phyloP scores from a whole-genome alignment of 2,329 filamentous ascomycete species.

The Sclerotinia borealis region DNA sequence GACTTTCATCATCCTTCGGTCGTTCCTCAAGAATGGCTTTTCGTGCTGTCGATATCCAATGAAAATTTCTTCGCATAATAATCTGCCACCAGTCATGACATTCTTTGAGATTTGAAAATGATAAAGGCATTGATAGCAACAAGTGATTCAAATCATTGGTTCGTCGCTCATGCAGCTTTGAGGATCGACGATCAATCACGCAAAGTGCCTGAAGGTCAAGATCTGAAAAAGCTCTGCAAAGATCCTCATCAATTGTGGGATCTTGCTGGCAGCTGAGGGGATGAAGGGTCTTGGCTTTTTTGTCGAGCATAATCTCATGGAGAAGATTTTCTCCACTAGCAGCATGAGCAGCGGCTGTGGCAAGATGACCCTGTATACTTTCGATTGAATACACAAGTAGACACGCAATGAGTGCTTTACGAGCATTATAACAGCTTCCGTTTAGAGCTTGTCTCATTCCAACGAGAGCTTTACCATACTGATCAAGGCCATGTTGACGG shows the following conservation, averaged over 20 bases:
- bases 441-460: constrained; percentile 10
- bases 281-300: background rate
- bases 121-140: constrained; percentile 6
- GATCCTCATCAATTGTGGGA: constrained; percentile 7
- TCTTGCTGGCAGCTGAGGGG: background rate
- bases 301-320: background rate
- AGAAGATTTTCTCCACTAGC: constrained; percentile 9
- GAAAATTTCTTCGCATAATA: constrained; percentile 14
- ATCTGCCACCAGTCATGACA: constrained; percentile 13
- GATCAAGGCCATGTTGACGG: constrained; percentile 7
- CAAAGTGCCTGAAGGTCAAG: constrained; percentile 12
- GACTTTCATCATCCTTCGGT: background rate
- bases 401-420: constrained; percentile 11
- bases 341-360: constrained; percentile 10
- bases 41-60: constrained; percentile 9
- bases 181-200: constrained; percentile 2
- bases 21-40: background rate
- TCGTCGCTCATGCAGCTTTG: background rate
- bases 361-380: constrained; percentile 11
- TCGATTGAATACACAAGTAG: constrained; percentile 16
- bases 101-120: constrained; percentile 12
- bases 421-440: background rate
- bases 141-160: background rate
- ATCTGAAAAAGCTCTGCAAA: constrained; percentile 4
- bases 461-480: constrained; percentile 10